A percentile compares a stretch with the other conserved stretches of the same genome.
Evolutionary conservation across 1,284 basidiomycete genomes (phyloP).

Genomic region (Moniliophthora roreri): DNA sequence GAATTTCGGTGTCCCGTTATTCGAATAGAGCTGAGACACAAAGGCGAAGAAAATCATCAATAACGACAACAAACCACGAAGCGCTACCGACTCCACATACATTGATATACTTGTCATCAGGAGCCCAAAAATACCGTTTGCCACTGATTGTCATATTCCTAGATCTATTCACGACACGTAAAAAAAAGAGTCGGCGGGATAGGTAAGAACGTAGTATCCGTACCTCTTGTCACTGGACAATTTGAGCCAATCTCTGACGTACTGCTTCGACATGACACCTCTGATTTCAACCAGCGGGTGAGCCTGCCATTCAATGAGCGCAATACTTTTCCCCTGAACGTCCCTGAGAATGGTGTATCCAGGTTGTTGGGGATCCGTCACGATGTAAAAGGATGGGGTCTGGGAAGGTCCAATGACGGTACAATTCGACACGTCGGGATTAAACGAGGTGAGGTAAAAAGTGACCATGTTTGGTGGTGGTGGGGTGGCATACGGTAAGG

Average conservation of each 20-base stretch:
- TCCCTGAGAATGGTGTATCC: constrained; percentile 46
- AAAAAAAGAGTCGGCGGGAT: constrained; percentile 7
- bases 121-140: constrained; percentile 24
- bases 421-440: constrained; percentile 47
- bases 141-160: constrained; percentile 22
- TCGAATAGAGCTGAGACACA: constrained; percentile 22
- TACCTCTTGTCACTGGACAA: constrained; percentile 46
- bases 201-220: constrained; percentile 15
- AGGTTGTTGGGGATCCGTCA: constrained; percentile 37
- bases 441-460: constrained; percentile 46
- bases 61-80: background rate
- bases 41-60: background rate
- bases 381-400: constrained; percentile 33
- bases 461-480: constrained; percentile 26
- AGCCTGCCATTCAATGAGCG: constrained; percentile 49
- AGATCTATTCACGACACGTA: constrained; percentile 26
- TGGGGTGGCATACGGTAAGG: constrained; percentile 51
- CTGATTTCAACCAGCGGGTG: constrained; percentile 46
- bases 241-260: constrained; percentile 46
- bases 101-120: constrained; percentile 28
- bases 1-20: constrained; percentile 21
- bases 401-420: constrained; percentile 43
- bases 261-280: constrained; percentile 36
- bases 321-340: constrained; percentile 42
- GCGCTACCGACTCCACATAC: constrained; percentile 13